Evolutionary conservation across 2,329 filamentous ascomycete genomes (phyloP), one percentile per base, ranked within the genome.

Genomic region (Teratosphaeria destructans): DNA sequence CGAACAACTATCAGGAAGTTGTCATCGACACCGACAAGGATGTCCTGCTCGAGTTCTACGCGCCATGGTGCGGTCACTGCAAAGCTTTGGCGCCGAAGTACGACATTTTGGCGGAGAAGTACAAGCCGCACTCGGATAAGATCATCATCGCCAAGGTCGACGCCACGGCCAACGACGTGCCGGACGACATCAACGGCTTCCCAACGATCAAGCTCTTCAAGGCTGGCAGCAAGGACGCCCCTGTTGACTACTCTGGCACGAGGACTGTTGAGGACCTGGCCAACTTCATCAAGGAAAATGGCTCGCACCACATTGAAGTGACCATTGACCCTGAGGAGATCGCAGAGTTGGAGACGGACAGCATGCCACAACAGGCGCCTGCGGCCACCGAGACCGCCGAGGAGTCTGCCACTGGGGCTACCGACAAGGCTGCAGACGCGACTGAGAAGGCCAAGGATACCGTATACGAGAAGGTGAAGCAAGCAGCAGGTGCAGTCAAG

Each of bases 171-270:
- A 99, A 99, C 81, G 94, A 99, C 70, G 90, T 97, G 60, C 94
- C 94, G 60, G 93, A 97, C 77, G 90, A 96, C 80, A 90, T 99
- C 72, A 85, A 90, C 77, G 94, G 94, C 65, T 99, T 99, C 88
- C 94, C 94, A 60, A 99, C 94, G 75, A 96, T 99, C 84, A 97
- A 97, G 85, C 85, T 99, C 67, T 99, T 85, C 88, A 85, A 90
- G 65, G 94, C 94, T 69, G 92, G 91, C 71, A 82, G 83, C 77
- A 99, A 99, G 86, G 82, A 83, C 72, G 80, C 85, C 67, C 89
- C 94, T 61, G 77, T 96, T 64, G 90, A 90, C 69, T 99, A 96
- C 84, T 83, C 81, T 65, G 94, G 94, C 69, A 84, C 87, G 65
- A 90, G 94, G 71, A 94, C 90, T 59, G 79, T 96, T 59, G 90